Evolutionary conservation across 2,329 filamentous ascomycete genomes (phyloP), one percentile per base, ranked within the genome.

Genomic region (Microdochium paspali): DNA sequence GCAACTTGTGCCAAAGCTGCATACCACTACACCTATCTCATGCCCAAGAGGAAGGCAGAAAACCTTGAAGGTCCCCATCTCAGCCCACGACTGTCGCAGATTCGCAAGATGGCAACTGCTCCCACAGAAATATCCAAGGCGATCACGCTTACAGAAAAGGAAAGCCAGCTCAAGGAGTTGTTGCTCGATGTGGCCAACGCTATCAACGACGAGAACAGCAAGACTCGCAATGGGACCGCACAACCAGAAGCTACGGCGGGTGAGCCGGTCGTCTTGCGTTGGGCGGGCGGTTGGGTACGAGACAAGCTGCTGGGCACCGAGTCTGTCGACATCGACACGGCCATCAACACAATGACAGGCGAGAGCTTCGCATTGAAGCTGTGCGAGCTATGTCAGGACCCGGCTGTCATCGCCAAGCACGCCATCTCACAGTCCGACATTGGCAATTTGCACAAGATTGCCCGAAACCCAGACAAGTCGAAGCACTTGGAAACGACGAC

Each of bases 401-500:
- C 77, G 0, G 76, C 74, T 4, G 80, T 82, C 50, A 66, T 77
- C 3, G 69, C 76, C 46, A 82, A 80, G 58, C 84, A 90, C 57
- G 67, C 66, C 10, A 72, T 84, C 44, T 62, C 63, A 25, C 61
- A 66, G 18, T 75, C 76, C 46, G 82, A 84, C 48, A 73, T 93
- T 46, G 84, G 85, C 45, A 84, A 80, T 52, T 73, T 96, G 26
- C 85, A 96, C 72, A 94, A 89, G 64, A 91, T 96, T 55, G 84
- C 85, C 46, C 85, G 85, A 49, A 97, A 97, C 62, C 91, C 90
- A 1, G 90, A 96, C 59, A 96, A 95, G 68, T 95, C 90, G 20
- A 97, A 97, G 68, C 88, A 97, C 61, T 77, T 97, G 13, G 91
- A 95, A 66, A 97, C 91, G 0, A 87, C 89, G 44, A 95, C 89